Conservation (phyloP, 495 filamentous ascomycete species). For the Aspergillus taichungensis region DNA sequence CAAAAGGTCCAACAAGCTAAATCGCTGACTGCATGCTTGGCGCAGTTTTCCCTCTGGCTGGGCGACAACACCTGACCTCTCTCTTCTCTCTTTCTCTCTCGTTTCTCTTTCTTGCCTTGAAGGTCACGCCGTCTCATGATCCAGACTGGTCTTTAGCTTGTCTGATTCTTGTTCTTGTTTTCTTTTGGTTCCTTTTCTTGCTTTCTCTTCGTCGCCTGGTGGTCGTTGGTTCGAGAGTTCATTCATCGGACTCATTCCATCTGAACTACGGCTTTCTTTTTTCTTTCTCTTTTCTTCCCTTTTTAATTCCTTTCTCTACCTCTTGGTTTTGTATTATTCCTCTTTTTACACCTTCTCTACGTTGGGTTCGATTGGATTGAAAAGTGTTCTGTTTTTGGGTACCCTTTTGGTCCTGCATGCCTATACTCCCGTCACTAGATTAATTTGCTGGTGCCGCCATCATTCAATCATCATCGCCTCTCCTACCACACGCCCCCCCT, state of each 20-base stretch:
- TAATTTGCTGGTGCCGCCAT: no score
- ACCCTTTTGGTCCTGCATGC: no score
- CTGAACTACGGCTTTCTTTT: neutral
- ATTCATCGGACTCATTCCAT: neutral
- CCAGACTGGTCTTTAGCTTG: neutral
- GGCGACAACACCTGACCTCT: neutral
- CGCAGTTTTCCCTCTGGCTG: neutral
- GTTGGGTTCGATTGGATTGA: neutral
- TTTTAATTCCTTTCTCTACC: neutral
- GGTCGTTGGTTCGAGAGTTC: neutral
- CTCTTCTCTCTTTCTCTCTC: constrained; percentile 1
- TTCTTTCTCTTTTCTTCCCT: neutral
- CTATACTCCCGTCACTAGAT: no score
- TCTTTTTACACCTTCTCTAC: neutral
- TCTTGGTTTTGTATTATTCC: neutral
- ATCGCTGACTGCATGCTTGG: neutral
- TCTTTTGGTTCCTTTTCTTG: neutral
- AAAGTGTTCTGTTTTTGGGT: no score
- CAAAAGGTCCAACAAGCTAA: no score
- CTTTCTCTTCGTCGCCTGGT: neutral
- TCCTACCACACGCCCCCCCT: no score
- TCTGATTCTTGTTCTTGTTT: neutral
- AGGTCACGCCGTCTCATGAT: neutral
- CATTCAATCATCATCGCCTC: no score
- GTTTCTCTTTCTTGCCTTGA: neutral